A percentile compares a stretch with the other conserved stretches of the same genome.
These are phyloP conservation scores for Brassica incana DNA, from an alignment of 345 rosid species.

Conservation along the genomic window DNA sequence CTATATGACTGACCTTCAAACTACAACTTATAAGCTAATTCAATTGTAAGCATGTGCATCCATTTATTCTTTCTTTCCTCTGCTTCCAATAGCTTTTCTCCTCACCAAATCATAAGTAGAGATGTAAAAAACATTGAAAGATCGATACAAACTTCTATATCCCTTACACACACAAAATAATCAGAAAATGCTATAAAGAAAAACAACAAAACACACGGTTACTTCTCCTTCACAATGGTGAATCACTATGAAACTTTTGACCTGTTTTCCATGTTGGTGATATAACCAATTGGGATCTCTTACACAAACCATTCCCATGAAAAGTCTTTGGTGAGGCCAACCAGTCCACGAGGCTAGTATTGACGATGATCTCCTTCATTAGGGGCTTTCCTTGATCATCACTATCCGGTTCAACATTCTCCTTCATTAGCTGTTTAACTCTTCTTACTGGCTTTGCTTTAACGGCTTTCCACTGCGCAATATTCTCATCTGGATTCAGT, in stretches of 20 bases:
- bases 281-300: too few relatives aligned
- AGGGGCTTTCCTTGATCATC: conserved; percentile 43
- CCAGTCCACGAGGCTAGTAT: conserved; percentile 44
- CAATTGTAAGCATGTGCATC: too few relatives aligned
- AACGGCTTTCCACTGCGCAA: conserved; percentile 75
- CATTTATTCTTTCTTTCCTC: too few relatives aligned
- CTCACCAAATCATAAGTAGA: too few relatives aligned
- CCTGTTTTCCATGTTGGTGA: conserved; percentile 39
- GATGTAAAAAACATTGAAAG: too few relatives aligned
- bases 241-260: background rate
- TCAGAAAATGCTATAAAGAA: conserved; percentile 35
- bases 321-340: conserved; percentile 34
- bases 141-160: too few relatives aligned
- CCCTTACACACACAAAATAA: background rate
- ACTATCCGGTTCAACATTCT: conserved; percentile 43
- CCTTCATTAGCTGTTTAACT: conserved; percentile 39
- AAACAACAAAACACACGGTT: conserved; percentile 32
- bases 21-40: too few relatives aligned
- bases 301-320: too few relatives aligned
- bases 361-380: background rate
- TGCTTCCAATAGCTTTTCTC: too few relatives aligned
- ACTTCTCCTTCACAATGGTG: background rate
- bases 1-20: too few relatives aligned
- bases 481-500: too few relatives aligned
- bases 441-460: conserved; percentile 55